phyloP scores from a whole-genome alignment of 257 asterid genomes.

The Fraxinus excelsior region DNA sequence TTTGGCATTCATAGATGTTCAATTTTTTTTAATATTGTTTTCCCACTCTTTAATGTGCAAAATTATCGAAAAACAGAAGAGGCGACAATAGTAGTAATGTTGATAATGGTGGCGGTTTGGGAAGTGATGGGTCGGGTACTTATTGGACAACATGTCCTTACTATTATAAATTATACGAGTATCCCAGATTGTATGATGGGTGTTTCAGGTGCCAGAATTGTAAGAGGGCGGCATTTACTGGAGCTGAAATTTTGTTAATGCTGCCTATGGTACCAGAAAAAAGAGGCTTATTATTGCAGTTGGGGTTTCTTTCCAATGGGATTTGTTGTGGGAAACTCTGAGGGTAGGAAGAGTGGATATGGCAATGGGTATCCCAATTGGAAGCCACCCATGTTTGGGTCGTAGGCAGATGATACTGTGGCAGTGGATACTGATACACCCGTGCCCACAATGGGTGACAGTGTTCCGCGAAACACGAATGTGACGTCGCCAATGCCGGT shows the following conservation, averaged over 20 bases:
- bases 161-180: conserved; percentile 80
- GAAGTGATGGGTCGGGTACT: conserved; percentile 18
- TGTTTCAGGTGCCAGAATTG: conserved; percentile 79
- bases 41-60: too few relatives aligned
- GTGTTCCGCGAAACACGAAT: too few relatives aligned
- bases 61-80: conserved; percentile 10
- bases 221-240: conserved; percentile 74
- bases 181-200: conserved; percentile 59
- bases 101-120: conserved; percentile 14
- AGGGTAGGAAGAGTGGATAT: conserved; percentile 19
- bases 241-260: conserved; percentile 53
- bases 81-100: neutral
- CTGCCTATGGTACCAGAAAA: conserved; percentile 83
- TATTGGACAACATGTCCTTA: conserved; percentile 93
- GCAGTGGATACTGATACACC: neutral
- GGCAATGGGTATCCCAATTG: conserved; percentile 63
- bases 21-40: too few relatives aligned
- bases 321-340: conserved; percentile 40
- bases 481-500: neutral
- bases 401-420: neutral
- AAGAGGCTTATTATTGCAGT: conserved; percentile 80
- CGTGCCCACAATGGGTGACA: neutral
- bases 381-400: conserved; percentile 71
- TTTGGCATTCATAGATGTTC: too few relatives aligned
- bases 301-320: conserved; percentile 94